phyloP scores from a whole-genome alignment of 2,329 filamentous ascomycete species.

The Taxawa tesnikishii region DNA sequence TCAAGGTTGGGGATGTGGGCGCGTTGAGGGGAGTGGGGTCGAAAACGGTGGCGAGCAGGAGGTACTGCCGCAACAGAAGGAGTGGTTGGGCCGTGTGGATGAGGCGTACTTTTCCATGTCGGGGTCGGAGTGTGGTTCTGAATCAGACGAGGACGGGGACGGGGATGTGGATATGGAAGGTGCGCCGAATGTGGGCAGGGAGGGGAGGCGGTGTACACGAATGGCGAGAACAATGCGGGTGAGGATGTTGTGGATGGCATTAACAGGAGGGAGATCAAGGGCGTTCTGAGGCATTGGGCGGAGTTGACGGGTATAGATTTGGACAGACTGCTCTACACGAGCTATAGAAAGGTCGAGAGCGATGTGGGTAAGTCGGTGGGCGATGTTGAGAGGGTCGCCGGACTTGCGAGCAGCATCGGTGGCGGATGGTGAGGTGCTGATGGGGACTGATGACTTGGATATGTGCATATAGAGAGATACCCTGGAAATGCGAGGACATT shows the following conservation, averaged over 20 bases:
- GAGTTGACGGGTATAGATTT: conserved; percentile 55
- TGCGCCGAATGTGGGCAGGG: conserved; percentile 3
- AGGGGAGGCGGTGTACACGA: conserved; percentile 8
- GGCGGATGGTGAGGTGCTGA: conserved; percentile 68
- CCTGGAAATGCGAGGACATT: too few species aligned
- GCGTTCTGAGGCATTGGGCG: conserved; percentile 66
- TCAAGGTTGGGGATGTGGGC: conserved; percentile 72
- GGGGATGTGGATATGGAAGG: conserved; percentile 5
- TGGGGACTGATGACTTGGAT: not conserved
- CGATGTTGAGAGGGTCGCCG: conserved; percentile 72
- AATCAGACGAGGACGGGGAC: conserved; percentile 11
- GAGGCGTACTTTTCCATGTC: conserved; percentile 21
- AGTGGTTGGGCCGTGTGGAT: conserved; percentile 62
- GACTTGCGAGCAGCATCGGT: conserved; percentile 79
- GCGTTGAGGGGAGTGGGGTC: conserved; percentile 24
- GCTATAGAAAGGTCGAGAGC: conserved; percentile 83
- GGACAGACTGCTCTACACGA: conserved; percentile 68
- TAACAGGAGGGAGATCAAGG: conserved; percentile 52
- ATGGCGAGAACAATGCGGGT: conserved; percentile 11
- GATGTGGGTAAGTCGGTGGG: conserved; percentile 71
- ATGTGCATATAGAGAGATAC: too few species aligned
- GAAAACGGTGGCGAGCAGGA: conserved; percentile 21
- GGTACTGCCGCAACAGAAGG: conserved; percentile 8
- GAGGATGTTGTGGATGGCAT: conserved; percentile 34
- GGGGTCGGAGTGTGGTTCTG: conserved; percentile 18